Base-by-base conservation (phyloP, 1,139 yeast species). In the Arxiozyma telluris region DNA sequence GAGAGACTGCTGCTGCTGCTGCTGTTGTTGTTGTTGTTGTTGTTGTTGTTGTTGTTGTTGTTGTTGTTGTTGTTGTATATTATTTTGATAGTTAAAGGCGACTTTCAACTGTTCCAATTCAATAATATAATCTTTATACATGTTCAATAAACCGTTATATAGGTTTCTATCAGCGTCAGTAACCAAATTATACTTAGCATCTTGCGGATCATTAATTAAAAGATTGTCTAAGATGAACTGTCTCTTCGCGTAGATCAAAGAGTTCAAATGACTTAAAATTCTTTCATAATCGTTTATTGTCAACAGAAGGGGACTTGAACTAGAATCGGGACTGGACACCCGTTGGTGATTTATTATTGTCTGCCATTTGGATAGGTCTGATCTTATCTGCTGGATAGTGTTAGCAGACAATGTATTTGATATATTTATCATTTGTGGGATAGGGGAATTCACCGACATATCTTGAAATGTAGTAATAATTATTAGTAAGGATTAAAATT, bases 401-500 rank as follows among this genome's bases (percentile, higher is more conserved):
- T 60, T 52, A 17, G 70, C 63, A 44, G 63, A 66, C 53, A 66
- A 57, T 11, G 70, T 67, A 55, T 67, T 67, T 44, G 65, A 56
- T 22, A 67, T 64, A 54, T 67, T 63, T 42, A 67, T 66, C 52
- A 60, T 53, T 57, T 66, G 68, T 25, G 70, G 70, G 42, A 64
- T 61, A 15, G 64, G 61, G 46, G 39, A 15, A 34, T 57, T 48
- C 38, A 64, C 57, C 65, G 60, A 59, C 39, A 34, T 27, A 27
- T 27, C 11, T 27, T 27, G 11, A 27, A 27, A 27, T 6, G 11
- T 27, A 8, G 30, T 27, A 8, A 27, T 27, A 27, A 27, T 27
- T 27, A 27, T 27, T 27, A 27, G 7, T 27, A 27, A 27, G 30
- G 30, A 27, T 27, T 5, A 27, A 27, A 27, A 9, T n/a, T n/a